Evolutionary conservation across 2,329 filamentous ascomycete genomes (phyloP).

Genomic region (Pyricularia sp.): DNA sequence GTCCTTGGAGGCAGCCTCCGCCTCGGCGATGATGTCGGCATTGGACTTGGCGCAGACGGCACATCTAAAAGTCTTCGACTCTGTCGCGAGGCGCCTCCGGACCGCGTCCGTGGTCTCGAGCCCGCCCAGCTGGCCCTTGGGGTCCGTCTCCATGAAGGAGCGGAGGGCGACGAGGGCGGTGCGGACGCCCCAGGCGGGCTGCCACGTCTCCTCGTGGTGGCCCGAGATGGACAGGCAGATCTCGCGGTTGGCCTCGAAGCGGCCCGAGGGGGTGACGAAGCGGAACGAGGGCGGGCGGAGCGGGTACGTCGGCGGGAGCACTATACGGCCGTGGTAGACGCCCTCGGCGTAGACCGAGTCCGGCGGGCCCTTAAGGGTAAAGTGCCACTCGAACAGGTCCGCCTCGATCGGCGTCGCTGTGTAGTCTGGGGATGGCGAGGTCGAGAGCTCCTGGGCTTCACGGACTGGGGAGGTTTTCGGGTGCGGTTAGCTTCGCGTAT

Average conservation of each 20-base stretch:
- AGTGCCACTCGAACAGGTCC: conserved; percentile 98
- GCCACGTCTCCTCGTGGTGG: conserved; percentile 97
- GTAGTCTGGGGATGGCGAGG: conserved; percentile 74
- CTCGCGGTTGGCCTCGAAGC: conserved; percentile 94
- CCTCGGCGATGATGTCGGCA: conserved; percentile 62
- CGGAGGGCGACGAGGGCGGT: conserved; percentile 75
- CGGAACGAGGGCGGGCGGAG: conserved; percentile 91
- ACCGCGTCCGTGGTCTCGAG: conserved; percentile 65
- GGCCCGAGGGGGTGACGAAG: conserved; percentile 82
- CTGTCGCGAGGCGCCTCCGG: conserved; percentile 57
- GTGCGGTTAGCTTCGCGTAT: conserved; percentile 11
- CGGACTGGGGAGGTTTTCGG: conserved; percentile 47
- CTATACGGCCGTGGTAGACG: conserved; percentile 92
- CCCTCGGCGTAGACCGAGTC: conserved; percentile 69
- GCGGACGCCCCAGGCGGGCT: conserved; percentile 92
- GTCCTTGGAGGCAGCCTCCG: conserved; percentile 46
- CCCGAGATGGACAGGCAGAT: conserved; percentile 92
- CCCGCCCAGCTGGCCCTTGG: conserved; percentile 81
- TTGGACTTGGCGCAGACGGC: conserved; percentile 64
- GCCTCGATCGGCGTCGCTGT: conserved; percentile 75
- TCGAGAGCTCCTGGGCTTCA: conserved; percentile 81
- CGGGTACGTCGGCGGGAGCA: conserved; percentile 82
- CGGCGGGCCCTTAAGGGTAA: conserved; percentile 87
- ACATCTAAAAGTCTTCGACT: conserved; percentile 61
- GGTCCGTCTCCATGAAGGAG: conserved; percentile 88